phyloP scores from a whole-genome alignment of 495 filamentous ascomycete genomes.

The Neurospora sp. region DNA sequence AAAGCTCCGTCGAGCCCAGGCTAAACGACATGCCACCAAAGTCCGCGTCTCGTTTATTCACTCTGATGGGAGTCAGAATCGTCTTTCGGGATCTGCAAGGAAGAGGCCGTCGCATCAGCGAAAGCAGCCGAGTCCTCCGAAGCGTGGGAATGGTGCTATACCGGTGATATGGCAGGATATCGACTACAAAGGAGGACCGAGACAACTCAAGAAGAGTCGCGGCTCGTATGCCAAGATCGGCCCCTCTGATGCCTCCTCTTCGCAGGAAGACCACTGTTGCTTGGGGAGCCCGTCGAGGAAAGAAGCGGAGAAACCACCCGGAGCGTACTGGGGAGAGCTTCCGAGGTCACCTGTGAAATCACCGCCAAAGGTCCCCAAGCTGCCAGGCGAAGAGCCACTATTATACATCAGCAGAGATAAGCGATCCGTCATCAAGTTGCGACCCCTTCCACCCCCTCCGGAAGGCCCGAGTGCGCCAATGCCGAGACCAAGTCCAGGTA shows the following conservation, averaged over 20 bases:
- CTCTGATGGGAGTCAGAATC: slow-evolving; percentile 6
- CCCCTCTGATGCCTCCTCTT: background rate
- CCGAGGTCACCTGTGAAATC: slow-evolving; percentile 4
- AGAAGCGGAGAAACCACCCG: slow-evolving; percentile 4
- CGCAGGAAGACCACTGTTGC: slow-evolving; percentile 8
- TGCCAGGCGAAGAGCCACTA: background rate
- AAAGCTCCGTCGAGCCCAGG: slow-evolving; percentile 20
- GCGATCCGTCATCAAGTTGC: slow-evolving; percentile 3
- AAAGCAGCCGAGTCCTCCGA: background rate
- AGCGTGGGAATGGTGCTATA: background rate
- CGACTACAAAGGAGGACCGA: background rate
- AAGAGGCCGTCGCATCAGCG: slow-evolving; percentile 5
- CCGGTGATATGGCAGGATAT: slow-evolving; percentile 2
- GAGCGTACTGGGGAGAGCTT: slow-evolving; percentile 6
- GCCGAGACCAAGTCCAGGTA: background rate
- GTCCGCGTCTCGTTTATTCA: slow-evolving; percentile 18
- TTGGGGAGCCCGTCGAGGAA: slow-evolving; percentile 10
- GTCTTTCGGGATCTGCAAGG: background rate
- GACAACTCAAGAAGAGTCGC: slow-evolving; percentile 1
- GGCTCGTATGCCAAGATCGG: slow-evolving; percentile 2
- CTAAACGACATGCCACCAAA: slow-evolving; percentile 11
- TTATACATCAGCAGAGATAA: background rate
- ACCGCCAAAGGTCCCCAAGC: background rate
- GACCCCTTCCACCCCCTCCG: slow-evolving; percentile 2
- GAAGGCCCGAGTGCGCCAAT: background rate